A percentile compares a stretch with the other conserved stretches of the same genome.
Evolutionary conservation across 2,329 filamentous ascomycete species (phyloP).

Genomic region (Chaetomiaceae sp.): DNA sequence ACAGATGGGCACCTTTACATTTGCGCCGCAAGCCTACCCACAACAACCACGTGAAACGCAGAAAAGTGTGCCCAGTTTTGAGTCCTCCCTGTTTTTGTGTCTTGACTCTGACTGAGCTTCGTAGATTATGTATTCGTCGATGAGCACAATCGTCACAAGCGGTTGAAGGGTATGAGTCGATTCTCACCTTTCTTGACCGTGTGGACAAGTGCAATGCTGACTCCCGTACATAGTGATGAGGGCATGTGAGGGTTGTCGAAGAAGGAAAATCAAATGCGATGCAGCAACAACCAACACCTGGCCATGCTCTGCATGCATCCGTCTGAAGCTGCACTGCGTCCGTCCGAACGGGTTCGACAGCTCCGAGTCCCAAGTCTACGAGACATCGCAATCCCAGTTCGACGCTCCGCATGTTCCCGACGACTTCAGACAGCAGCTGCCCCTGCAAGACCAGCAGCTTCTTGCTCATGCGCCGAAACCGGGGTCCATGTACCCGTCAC

Average conservation of each 20-base stretch:
- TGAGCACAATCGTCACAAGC: conserved; percentile 96
- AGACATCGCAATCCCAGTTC: conserved; percentile 44
- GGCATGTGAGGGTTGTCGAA: conserved; percentile 90
- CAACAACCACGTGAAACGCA: conserved; percentile 68
- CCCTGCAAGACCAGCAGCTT: conserved; percentile 39
- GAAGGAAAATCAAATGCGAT: conserved; percentile 97
- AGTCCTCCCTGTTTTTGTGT: background rate
- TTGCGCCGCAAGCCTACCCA: conserved; percentile 59
- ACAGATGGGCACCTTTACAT: conserved; percentile 71
- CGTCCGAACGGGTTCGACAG: conserved; percentile 80
- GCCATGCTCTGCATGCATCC: conserved; percentile 91
- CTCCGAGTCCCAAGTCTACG: conserved; percentile 45
- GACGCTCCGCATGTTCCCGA: conserved; percentile 42
- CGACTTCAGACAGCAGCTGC: conserved; percentile 40
- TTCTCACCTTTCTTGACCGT: conserved; percentile 2
- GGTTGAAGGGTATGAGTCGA: conserved; percentile 70
- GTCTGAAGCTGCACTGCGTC: conserved; percentile 88
- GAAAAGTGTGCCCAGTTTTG: conserved; percentile 61
- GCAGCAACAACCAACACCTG: conserved; percentile 95
- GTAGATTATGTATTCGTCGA: conserved; percentile 98
- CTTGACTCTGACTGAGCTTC: conserved; percentile 30
- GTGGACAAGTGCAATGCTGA: conserved; percentile 14
- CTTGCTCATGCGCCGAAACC: conserved; percentile 41
- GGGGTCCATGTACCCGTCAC: conserved; percentile 46
- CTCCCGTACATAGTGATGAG: conserved; percentile 68